phyloP scores from a whole-genome alignment of 768 basidiomycete genomes.

The Chiua virens region DNA sequence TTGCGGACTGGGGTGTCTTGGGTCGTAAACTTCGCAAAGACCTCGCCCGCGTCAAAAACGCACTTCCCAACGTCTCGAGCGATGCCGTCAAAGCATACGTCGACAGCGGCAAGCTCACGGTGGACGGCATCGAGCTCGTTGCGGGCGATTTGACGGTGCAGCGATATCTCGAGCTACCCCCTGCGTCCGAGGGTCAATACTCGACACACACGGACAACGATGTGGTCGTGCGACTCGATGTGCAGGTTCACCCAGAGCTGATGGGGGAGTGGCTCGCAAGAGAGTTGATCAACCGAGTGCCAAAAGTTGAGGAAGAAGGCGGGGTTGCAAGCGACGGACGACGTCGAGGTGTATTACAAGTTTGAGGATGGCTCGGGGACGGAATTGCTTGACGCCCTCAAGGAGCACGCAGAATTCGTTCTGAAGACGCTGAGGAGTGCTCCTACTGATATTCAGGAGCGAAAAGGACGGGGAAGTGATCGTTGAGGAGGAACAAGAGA shows the following conservation, averaged over 20 bases:
- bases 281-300: conserved; percentile 87
- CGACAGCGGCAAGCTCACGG: conserved; percentile 69
- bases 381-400: conserved; percentile 64
- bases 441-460: conserved; percentile 59
- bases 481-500: conserved; percentile 85
- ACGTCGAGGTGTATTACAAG: conserved; percentile 82
- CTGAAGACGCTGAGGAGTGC: conserved; percentile 71
- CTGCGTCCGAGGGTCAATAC: conserved; percentile 59
- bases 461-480: conserved; percentile 52
- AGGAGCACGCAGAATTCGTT: conserved; percentile 67
- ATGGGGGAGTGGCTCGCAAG: conserved; percentile 86
- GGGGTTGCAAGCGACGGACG: conserved; percentile 92
- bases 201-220: conserved; percentile 91
- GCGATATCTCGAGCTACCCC: conserved; percentile 82
- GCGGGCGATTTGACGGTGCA: conserved; percentile 90
- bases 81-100: conserved; percentile 81
- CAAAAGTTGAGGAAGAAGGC: conserved; percentile 96
- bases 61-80: conserved; percentile 76
- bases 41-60: conserved; percentile 84
- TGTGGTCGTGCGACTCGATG: conserved; percentile 91
- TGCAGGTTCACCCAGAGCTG: conserved; percentile 83
- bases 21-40: conserved; percentile 94
- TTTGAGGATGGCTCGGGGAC: conserved; percentile 69
- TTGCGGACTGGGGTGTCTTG: conserved; percentile 93
- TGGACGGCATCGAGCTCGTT: conserved; percentile 88